phyloP scores from a whole-genome alignment of 116 monocot genomes.

The Posidonia oceanica region DNA sequence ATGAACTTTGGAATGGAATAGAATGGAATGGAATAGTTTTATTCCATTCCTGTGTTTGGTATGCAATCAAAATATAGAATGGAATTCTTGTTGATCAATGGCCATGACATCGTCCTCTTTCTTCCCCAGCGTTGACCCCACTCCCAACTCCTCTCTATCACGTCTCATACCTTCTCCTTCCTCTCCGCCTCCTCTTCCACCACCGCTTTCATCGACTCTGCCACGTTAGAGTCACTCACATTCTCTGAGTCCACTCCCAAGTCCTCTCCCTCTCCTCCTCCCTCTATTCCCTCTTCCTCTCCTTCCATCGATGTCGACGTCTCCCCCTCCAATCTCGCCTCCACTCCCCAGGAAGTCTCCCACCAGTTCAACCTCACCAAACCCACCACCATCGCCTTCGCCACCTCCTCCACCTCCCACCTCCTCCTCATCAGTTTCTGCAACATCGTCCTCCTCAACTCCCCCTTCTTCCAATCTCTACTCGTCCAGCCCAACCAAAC shows the following conservation, averaged over 20 bases:
- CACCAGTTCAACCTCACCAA: constrained; percentile 33
- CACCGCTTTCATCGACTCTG: constrained; percentile 15
- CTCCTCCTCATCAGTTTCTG: constrained; percentile 22
- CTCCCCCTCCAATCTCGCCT: constrained; percentile 59
- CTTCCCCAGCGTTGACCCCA: too few species aligned
- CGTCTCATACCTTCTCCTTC: too few species aligned
- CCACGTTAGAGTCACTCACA: constrained; percentile 4
- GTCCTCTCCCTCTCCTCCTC: constrained; percentile 14
- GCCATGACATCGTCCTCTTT: too few species aligned
- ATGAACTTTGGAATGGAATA: too few species aligned
- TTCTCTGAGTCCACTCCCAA: constrained; percentile 11
- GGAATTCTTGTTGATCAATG: too few species aligned
- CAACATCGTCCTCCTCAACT: constrained; percentile 35
- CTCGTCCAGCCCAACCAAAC: not conserved
- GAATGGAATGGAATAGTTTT: too few species aligned
- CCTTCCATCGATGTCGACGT: not conserved
- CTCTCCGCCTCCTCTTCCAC: not conserved
- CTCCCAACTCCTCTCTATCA: too few species aligned
- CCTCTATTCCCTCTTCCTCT: not conserved
- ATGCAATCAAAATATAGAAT: too few species aligned
- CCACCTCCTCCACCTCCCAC: not conserved
- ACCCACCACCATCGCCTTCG: constrained; percentile 46
- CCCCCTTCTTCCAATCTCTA: constrained; percentile 29
- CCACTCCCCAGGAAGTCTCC: constrained; percentile 42
- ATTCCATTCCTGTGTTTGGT: too few species aligned